A percentile compares a stretch with the other conserved stretches of the same genome.
Evolutionary conservation across 23 red algal genomes (phyloP).

Genomic region (Gracilariopsis chorda): DNA sequence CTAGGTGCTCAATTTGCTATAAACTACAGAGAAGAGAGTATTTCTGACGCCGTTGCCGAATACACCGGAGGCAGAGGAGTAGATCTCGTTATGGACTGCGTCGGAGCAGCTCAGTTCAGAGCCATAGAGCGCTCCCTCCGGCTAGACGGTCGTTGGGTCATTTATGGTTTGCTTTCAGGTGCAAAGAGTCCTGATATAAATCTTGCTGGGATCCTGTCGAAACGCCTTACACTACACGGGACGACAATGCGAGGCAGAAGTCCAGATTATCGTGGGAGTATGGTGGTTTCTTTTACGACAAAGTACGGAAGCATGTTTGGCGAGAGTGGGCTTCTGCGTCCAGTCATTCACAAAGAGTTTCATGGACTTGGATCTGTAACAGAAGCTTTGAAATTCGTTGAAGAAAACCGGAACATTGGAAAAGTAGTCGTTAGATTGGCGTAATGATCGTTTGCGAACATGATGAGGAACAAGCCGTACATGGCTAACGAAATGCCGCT

Average conservation of each 20-base stretch:
- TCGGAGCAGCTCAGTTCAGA: slow-evolving; percentile 72
- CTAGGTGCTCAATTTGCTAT: slow-evolving; percentile 70
- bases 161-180: slow-evolving; percentile 88
- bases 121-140: slow-evolving; percentile 46
- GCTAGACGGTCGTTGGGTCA: slow-evolving; percentile 80
- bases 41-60: slow-evolving; percentile 41
- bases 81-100: slow-evolving; percentile 87
- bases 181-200: slow-evolving; percentile 19
- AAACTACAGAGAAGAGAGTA: slow-evolving; percentile 23
- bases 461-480: no score
- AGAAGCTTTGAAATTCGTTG: slow-evolving; percentile 29
- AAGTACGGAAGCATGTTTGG: slow-evolving; percentile 15
- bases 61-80: slow-evolving; percentile 50
- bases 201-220: slow-evolving; percentile 56
- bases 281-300: slow-evolving; percentile 26
- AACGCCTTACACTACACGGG: slow-evolving; percentile 46
- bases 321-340: not conserved
- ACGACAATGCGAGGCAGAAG: slow-evolving; percentile 73
- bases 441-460: no score
- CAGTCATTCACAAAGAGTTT: slow-evolving; percentile 32
- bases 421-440: slow-evolving; percentile 22
- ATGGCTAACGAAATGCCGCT: no score
- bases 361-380: slow-evolving; percentile 13
- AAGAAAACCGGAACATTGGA: slow-evolving; percentile 42
- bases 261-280: slow-evolving; percentile 36